A percentile compares a stretch with the other conserved stretches of the same genome.
These are phyloP conservation scores for Dianthus caryophyllus DNA, from an alignment of 148 eudicot species.

Conservation along the genomic window DNA sequence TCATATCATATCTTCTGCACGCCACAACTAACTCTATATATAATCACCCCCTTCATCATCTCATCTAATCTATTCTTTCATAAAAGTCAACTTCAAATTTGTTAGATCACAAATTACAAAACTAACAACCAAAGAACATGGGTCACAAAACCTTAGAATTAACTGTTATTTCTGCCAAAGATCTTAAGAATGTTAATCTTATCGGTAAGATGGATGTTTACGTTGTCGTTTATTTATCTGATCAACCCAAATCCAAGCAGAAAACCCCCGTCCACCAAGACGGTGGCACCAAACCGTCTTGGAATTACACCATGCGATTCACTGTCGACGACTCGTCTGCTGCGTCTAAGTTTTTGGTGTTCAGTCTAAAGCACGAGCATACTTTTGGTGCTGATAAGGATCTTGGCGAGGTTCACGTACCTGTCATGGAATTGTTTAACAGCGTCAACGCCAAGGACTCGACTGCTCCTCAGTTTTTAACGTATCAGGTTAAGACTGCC, in stretches of 20 bases:
- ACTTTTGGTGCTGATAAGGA: slow-evolving; percentile 42
- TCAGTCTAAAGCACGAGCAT: slow-evolving; percentile 32
- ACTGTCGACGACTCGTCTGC: slow-evolving; percentile 30
- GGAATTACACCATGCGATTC: slow-evolving; percentile 43
- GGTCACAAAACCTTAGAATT: slow-evolving; percentile 34
- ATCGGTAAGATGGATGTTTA: slow-evolving; percentile 48
- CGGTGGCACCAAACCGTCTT: slow-evolving; percentile 38
- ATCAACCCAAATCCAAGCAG: slow-evolving; percentile 37
- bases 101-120: no score
- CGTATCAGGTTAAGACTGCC: slow-evolving; percentile 32
- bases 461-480: slow-evolving; percentile 11
- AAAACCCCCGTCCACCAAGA: slow-evolving; percentile 44
- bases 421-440: slow-evolving; percentile 35
- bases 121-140: no score
- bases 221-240: slow-evolving; percentile 28
- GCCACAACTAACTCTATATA: no score
- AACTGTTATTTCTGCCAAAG: slow-evolving; percentile 40
- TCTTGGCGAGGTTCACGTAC: slow-evolving; percentile 39
- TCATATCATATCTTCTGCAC: not conserved
- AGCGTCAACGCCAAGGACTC: slow-evolving; percentile 19
- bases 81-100: no score
- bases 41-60: no score
- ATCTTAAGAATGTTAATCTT: slow-evolving; percentile 44
- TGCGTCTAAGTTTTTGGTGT: slow-evolving; percentile 16
- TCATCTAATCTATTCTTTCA: no score